These are phyloP conservation scores for Termitomyces sp. DNA, from an alignment of 768 basidiomycete species.

Conservation along the genomic window DNA sequence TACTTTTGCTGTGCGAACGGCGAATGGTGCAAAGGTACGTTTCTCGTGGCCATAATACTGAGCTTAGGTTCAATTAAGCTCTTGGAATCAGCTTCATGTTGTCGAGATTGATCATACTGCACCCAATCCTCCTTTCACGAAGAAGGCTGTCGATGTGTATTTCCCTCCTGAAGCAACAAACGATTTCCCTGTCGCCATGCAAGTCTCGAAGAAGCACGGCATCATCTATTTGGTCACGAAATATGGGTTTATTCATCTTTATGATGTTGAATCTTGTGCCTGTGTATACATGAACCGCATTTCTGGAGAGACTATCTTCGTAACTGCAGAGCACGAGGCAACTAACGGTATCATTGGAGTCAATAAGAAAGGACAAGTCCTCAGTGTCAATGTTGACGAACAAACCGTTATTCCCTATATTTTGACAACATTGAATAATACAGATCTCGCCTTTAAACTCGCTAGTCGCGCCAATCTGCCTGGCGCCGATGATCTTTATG, in stretches of 20 bases:
- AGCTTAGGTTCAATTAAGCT: conserved; percentile 3
- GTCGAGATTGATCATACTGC: conserved; percentile 97
- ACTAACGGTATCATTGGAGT: conserved; percentile 97
- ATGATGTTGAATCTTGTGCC: conserved; percentile 94
- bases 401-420: conserved; percentile 96
- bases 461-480: conserved; percentile 95
- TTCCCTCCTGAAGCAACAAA: conserved; percentile 98
- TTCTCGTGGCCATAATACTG: not conserved
- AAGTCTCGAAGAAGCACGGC: conserved; percentile 95
- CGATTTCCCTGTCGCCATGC: conserved; percentile 99
- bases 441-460: conserved; percentile 96
- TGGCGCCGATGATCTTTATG: conserved; percentile 95
- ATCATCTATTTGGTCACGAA: conserved; percentile 98
- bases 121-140: conserved; percentile 88
- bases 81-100: conserved; percentile 76
- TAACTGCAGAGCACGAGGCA: conserved; percentile 94
- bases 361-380: conserved; percentile 98
- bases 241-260: conserved; percentile 98
- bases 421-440: conserved; percentile 90
- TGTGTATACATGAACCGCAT: conserved; percentile 99
- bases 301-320: conserved; percentile 98
- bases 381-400: conserved; percentile 96
- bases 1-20: conserved; percentile 92
- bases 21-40: conserved; percentile 92
- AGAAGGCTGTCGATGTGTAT: conserved; percentile 98